These are phyloP conservation scores for Rutstroemia sp. DNA, from an alignment of 2,329 filamentous ascomycete genomes.

Conservation along the genomic window DNA sequence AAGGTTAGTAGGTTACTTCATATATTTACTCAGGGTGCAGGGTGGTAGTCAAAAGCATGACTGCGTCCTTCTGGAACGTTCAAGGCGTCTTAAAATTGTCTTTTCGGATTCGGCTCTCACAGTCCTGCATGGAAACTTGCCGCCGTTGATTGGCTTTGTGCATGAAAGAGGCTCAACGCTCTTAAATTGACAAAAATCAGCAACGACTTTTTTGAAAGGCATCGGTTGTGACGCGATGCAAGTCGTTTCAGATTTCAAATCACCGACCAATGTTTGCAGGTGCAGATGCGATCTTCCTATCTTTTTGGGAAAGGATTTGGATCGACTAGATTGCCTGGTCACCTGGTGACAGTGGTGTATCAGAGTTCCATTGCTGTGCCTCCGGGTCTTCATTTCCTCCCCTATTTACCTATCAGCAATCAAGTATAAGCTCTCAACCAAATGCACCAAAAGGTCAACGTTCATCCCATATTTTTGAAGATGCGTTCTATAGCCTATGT, in stretches of 20 bases:
- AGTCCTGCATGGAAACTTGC: neutral
- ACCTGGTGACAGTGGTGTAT: neutral
- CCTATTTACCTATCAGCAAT: neutral
- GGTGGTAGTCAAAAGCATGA: neutral
- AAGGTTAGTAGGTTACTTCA: too few relatives aligned
- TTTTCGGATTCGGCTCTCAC: neutral
- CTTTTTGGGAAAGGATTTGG: neutral
- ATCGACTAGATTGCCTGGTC: too few relatives aligned
- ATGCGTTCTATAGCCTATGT: neutral
- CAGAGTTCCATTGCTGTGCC: neutral
- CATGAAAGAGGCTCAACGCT: neutral
- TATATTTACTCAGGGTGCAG: too few relatives aligned
- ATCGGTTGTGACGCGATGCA: neutral
- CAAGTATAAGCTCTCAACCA: too few relatives aligned
- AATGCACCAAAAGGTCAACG: neutral
- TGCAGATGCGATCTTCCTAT: neutral
- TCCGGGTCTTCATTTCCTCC: neutral
- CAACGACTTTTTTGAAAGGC: too few relatives aligned
- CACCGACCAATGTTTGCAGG: neutral
- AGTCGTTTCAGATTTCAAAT: neutral
- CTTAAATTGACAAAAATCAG: too few relatives aligned
- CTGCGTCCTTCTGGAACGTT: conserved; percentile 8
- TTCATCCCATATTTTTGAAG: neutral
- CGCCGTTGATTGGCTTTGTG: neutral
- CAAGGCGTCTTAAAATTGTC: conserved; percentile 3